Evolutionary conservation across 306 rosid species (phyloP).

Genomic region (Trifolium fragiferum): DNA sequence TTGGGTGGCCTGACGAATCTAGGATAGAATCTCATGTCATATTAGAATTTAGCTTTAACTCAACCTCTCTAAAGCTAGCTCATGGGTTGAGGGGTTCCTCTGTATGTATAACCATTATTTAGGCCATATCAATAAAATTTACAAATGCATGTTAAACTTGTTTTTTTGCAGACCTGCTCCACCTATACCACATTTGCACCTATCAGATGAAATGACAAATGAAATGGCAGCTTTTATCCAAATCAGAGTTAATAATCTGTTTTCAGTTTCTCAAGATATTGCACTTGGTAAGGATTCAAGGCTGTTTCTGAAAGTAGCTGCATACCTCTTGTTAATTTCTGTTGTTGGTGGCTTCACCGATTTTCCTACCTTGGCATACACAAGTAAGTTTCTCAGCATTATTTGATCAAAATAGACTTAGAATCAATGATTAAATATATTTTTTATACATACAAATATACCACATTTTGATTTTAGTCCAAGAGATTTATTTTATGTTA

Average conservation of each 20-base stretch:
- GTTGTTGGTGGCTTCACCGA: conserved; percentile 84
- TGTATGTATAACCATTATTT: not conserved
- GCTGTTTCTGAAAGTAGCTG: conserved; percentile 86
- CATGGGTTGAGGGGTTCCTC: not conserved
- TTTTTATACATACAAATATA: too few relatives aligned
- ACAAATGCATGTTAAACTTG: not conserved
- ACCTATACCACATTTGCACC: conserved; percentile 81
- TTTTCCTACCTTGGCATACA: conserved; percentile 77
- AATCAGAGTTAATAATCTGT: conserved; percentile 58
- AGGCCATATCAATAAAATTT: conserved; percentile 7
- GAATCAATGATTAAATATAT: too few relatives aligned
- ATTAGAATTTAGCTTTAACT: not conserved
- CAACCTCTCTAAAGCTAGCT: not conserved
- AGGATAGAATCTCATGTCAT: not conserved
- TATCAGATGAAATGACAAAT: conserved; percentile 82
- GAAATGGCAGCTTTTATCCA: conserved; percentile 66
- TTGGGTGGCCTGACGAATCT: not conserved
- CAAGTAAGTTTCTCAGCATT: conserved; percentile 58
- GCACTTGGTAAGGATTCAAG: conserved; percentile 79
- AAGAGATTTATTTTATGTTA: too few relatives aligned
- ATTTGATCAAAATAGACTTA: conserved; percentile 19
- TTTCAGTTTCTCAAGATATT: conserved; percentile 75
- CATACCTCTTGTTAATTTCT: conserved; percentile 64
- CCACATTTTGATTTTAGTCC: too few relatives aligned
- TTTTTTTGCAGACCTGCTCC: conserved; percentile 85